Evolutionary conservation across 768 basidiomycete species (phyloP).

Genomic region (Tricholoma saponaceum): DNA sequence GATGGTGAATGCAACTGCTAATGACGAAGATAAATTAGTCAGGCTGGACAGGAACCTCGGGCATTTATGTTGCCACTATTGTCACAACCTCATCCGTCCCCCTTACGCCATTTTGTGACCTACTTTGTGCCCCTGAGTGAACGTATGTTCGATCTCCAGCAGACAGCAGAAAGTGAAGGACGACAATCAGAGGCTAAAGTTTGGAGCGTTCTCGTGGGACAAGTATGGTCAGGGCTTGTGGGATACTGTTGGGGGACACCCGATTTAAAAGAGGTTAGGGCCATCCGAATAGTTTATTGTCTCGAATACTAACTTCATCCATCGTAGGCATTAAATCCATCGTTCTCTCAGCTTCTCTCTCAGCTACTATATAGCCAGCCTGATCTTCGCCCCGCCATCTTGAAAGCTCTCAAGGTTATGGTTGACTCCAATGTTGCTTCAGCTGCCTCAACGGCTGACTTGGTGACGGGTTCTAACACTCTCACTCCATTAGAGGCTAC

Average conservation of each 20-base stretch:
- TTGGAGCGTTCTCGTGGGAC: constrained; percentile 90
- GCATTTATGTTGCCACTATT: constrained; percentile 92
- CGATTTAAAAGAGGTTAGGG: constrained; percentile 67
- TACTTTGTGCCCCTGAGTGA: constrained; percentile 95
- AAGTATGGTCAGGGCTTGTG: constrained; percentile 88
- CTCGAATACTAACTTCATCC: constrained; percentile 5
- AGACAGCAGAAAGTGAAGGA: constrained; percentile 69
- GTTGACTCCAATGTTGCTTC: constrained; percentile 75
- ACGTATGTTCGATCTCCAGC: constrained; percentile 84
- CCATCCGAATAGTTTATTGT: not conserved
- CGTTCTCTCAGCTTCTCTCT: constrained; percentile 75
- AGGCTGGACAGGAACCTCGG: constrained; percentile 75
- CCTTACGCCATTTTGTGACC: constrained; percentile 77
- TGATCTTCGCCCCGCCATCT: constrained; percentile 74
- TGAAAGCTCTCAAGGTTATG: constrained; percentile 76
- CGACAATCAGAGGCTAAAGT: constrained; percentile 87
- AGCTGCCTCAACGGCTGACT: constrained; percentile 32
- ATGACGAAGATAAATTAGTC: constrained; percentile 32
- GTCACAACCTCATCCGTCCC: constrained; percentile 73
- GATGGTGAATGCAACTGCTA: not conserved
- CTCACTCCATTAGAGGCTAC: constrained; percentile 57
- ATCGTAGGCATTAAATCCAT: constrained; percentile 59
- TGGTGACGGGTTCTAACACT: constrained; percentile 22
- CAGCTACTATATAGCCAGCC: constrained; percentile 91
- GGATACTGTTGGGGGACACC: constrained; percentile 83